These are phyloP conservation scores for Yamadazyma triangularis DNA, from an alignment of 1,139 yeast species.

Conservation along the genomic window DNA sequence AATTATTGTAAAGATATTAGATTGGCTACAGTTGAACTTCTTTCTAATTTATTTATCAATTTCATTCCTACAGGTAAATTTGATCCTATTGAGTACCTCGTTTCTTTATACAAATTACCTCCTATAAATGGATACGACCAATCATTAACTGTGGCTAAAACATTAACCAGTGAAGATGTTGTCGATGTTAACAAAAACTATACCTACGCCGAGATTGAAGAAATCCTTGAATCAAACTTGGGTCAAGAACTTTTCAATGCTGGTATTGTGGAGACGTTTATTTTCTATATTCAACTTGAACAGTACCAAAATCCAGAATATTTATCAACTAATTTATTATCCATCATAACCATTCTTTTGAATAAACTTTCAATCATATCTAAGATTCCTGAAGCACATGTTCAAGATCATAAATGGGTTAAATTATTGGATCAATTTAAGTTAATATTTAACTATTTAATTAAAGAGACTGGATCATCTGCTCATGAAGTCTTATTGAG, in stretches of 20 bases:
- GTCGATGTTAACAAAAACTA: constrained; percentile 4
- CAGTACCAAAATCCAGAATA: constrained; percentile 40
- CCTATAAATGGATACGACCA: constrained; percentile 21
- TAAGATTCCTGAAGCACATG: constrained; percentile 20
- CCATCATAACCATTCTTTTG: constrained; percentile 28
- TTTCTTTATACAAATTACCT: constrained; percentile 26
- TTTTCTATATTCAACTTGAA: constrained; percentile 38
- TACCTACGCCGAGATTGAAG: constrained; percentile 8
- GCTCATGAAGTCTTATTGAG: constrained; percentile 35
- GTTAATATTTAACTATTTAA: constrained; percentile 26
- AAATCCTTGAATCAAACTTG: constrained; percentile 10
- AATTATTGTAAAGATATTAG: constrained; percentile 34
- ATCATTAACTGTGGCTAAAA: constrained; percentile 11
- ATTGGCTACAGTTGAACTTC: constrained; percentile 33
- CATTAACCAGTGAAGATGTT: constrained; percentile 4
- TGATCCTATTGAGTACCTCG: constrained; percentile 32
- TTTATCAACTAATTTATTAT: constrained; percentile 24
- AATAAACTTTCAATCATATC: constrained; percentile 18
- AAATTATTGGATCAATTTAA: constrained; percentile 29
- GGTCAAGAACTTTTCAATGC: constrained; percentile 23
- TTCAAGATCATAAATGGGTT: constrained; percentile 34
- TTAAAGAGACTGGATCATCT: constrained; percentile 37
- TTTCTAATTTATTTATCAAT: constrained; percentile 32
- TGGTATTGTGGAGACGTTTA: constrained; percentile 31
- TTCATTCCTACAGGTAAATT: constrained; percentile 40